Evolutionary conservation across 179 eudicot species (phyloP).

Genomic region (Corrigiola litoralis): DNA sequence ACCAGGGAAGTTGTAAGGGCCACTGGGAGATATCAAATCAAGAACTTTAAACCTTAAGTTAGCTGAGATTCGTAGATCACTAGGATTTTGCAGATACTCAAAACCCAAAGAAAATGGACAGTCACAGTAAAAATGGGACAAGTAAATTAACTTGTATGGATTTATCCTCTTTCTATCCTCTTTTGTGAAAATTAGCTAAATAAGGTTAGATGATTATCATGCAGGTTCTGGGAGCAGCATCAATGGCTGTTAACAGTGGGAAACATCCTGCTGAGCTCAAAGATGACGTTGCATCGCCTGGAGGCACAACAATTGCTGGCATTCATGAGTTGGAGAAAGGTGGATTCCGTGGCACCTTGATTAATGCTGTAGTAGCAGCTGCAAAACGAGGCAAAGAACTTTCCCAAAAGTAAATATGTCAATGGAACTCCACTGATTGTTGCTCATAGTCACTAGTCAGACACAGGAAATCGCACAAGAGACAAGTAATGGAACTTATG

Average conservation of each 20-base stretch:
- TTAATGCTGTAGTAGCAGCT: constrained; percentile 97
- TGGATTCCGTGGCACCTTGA: constrained; percentile 78
- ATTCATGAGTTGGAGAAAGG: constrained; percentile 91
- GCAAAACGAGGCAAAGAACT: constrained; percentile 64
- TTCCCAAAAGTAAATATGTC: constrained; percentile 37
- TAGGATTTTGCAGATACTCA: no score
- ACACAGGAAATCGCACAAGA: no score
- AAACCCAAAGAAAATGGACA: no score
- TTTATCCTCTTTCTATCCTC: no score
- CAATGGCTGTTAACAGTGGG: constrained; percentile 64
- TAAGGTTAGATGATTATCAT: constrained; percentile 1
- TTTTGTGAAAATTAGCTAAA: neutral
- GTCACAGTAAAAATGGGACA: no score
- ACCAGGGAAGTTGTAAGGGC: no score
- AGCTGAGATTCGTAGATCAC: no score
- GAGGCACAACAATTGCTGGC: constrained; percentile 92
- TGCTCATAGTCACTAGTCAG: neutral
- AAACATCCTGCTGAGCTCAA: constrained; percentile 98
- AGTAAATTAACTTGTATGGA: no score
- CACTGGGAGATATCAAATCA: no score
- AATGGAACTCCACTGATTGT: neutral
- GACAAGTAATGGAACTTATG: no score
- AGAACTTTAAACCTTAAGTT: no score
- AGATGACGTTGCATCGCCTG: constrained; percentile 92
- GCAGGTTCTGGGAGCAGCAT: constrained; percentile 93